A percentile compares a stretch with the other conserved stretches of the same genome.
Evolutionary conservation across 2,329 filamentous ascomycete species (phyloP).

Genomic region (Lasiodiplodia citricola): DNA sequence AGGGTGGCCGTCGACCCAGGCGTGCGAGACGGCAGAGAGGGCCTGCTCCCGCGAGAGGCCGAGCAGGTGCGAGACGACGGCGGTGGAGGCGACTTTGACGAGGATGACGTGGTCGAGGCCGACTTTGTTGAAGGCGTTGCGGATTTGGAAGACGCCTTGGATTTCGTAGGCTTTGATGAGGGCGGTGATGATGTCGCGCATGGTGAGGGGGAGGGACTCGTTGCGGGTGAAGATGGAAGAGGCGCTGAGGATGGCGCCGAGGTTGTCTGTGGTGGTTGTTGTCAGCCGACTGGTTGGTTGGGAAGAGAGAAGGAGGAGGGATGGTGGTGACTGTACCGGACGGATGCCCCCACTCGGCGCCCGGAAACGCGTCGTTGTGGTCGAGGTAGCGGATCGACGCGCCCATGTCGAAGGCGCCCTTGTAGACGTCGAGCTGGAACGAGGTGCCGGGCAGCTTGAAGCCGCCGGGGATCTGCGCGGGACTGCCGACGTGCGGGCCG

Average conservation of each 20-base stretch:
- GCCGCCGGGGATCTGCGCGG: constrained; percentile 83
- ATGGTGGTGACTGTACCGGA: constrained; percentile 58
- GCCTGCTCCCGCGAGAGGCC: constrained; percentile 89
- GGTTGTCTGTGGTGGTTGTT: constrained; percentile 67
- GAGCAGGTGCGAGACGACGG: constrained; percentile 93
- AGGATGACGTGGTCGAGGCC: constrained; percentile 96
- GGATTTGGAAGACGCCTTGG: constrained; percentile 91
- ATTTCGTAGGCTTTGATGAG: constrained; percentile 99
- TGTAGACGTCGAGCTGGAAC: constrained; percentile 93
- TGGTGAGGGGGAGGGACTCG: constrained; percentile 80
- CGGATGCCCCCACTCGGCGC: constrained; percentile 98
- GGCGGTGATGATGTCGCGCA: constrained; percentile 82
- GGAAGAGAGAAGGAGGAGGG: constrained; percentile 41
- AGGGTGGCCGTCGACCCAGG: constrained; percentile 95
- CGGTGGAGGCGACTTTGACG: constrained; percentile 95
- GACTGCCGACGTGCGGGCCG: constrained; percentile 88
- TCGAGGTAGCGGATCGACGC: constrained; percentile 99
- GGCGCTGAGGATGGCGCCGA: constrained; percentile 94
- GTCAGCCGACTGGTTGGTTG: background rate
- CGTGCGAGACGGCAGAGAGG: constrained; percentile 92
- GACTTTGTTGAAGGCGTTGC: constrained; percentile 99
- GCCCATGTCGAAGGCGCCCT: constrained; percentile 97
- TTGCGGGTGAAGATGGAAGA: constrained; percentile 97
- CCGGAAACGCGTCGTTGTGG: constrained; percentile 99
- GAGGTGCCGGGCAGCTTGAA: constrained; percentile 89